These are phyloP conservation scores for Cercospora sojina DNA, from an alignment of 2,329 filamentous ascomycete genomes.

Conservation along the genomic window DNA sequence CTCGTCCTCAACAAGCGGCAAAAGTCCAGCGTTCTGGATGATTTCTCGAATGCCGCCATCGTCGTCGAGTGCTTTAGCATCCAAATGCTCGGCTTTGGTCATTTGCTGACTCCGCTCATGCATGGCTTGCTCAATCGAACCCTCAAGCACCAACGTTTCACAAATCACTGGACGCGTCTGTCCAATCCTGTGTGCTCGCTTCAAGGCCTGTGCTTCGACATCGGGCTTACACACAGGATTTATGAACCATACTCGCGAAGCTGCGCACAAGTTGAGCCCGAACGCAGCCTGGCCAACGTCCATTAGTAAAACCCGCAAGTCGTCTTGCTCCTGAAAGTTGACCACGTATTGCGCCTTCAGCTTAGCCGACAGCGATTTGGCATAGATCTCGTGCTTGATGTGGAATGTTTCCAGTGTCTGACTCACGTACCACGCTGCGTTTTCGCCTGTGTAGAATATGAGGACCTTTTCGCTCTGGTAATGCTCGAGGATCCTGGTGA, in stretches of 20 bases:
- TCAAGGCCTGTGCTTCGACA: conserved; percentile 87
- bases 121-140: conserved; percentile 83
- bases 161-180: conserved; percentile 76
- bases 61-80: conserved; percentile 59
- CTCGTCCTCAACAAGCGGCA: conserved; percentile 44
- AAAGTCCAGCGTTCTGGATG: conserved; percentile 56
- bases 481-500: conserved; percentile 68
- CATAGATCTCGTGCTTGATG: conserved; percentile 65
- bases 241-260: conserved; percentile 84
- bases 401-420: conserved; percentile 73
- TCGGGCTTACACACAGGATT: conserved; percentile 82
- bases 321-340: conserved; percentile 68
- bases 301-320: conserved; percentile 80
- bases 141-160: conserved; percentile 77
- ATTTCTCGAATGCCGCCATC: conserved; percentile 59
- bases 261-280: conserved; percentile 79
- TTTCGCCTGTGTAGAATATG: conserved; percentile 88
- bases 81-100: conserved; percentile 60
- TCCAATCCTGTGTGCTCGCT: conserved; percentile 82
- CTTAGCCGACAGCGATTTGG: conserved; percentile 59
- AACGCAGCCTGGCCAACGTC: conserved; percentile 87
- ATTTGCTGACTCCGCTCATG: conserved; percentile 70
- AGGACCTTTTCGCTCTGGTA: conserved; percentile 79
- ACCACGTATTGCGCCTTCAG: conserved; percentile 73
- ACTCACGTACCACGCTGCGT: conserved; percentile 81